Conservation (phyloP, 441 rosid genomes). For the Cnidoscolus chayamansa region DNA sequence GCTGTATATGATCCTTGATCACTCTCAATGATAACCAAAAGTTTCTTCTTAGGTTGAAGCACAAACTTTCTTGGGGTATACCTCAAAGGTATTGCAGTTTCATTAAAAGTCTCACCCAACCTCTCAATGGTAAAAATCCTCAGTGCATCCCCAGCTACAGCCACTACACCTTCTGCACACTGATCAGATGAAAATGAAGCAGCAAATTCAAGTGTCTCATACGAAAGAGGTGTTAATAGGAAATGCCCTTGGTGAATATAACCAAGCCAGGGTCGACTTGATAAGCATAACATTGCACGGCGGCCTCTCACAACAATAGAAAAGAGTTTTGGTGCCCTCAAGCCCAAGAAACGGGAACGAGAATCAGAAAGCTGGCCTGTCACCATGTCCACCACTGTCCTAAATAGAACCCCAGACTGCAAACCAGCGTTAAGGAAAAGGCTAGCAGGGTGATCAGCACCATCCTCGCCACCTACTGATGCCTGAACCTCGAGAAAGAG, state of each 20-base stretch:
- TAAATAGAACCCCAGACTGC: slow-evolving; percentile 85
- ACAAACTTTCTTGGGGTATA: slow-evolving; percentile 95
- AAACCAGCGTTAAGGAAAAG: slow-evolving; percentile 95
- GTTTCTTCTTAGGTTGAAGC: slow-evolving; percentile 67
- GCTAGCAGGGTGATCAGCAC: slow-evolving; percentile 96
- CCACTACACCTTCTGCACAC: slow-evolving; percentile 96
- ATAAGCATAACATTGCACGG: slow-evolving; percentile 88
- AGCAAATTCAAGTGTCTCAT: slow-evolving; percentile 90
- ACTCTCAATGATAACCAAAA: slow-evolving; percentile 79
- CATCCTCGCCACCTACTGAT: slow-evolving; percentile 92
- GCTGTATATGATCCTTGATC: slow-evolving; percentile 94
- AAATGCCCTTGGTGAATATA: slow-evolving; percentile 95
- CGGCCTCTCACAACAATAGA: slow-evolving; percentile 77
- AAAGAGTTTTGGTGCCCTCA: slow-evolving; percentile 87
- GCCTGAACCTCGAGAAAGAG: slow-evolving; percentile 98
- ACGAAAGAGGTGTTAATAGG: slow-evolving; percentile 87
- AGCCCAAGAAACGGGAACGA: slow-evolving; percentile 85
- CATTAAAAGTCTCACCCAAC: slow-evolving; percentile 91
- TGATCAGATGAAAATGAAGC: slow-evolving; percentile 98
- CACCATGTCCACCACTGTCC: slow-evolving; percentile 94
- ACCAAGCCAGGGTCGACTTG: slow-evolving; percentile 98
- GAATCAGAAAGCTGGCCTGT: slow-evolving; percentile 98
- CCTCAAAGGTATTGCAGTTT: slow-evolving; percentile 80
- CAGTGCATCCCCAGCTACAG: slow-evolving; percentile 93
- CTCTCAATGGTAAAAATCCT: slow-evolving; percentile 88